Evolutionary conservation across 345 rosid genomes (phyloP), one percentile per base, ranked within the genome.

Genomic region (Rhizophora mangle): DNA sequence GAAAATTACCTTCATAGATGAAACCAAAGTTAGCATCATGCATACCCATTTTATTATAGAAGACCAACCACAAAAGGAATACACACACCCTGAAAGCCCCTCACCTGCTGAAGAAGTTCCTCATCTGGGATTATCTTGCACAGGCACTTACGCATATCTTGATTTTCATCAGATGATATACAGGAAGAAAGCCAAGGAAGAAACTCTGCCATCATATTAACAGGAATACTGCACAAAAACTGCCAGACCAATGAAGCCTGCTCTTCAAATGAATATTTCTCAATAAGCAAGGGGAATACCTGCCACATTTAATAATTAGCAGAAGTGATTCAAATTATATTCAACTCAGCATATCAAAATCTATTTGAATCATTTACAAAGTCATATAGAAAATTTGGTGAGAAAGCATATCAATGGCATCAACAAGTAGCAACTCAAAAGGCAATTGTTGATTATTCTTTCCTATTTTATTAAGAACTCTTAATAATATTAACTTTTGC

Each of bases 241-340:
- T 90, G 94, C 94, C 96, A 87, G 24, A 88, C 94, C 71, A 90
- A 68, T 56, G 88, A 90, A 46, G 94, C 92, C 74, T 90, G 96
- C 81, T 90, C 96, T 72, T 68, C 81, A 70, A 84, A 85, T 21
- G 92, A 80, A 70, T 85, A 90, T 79, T 85, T 88, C 73, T 90
- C 94, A 29, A 85, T 85, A 43, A 90, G 83, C 82, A 90, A 81
- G 26, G 94, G 96, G 72, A 86, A 88, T 26, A 90, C 92, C 92
- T 90, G 82, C 68, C 31, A 64, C 63, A 29, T 47, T 54, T 71
- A 81, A 64, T 52, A 60, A 69, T 29, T 64, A 68, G 37, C 47
- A 24, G 18, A 39, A 76, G 46, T 81, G 65, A 36, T 70, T 62
- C 68, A 56, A 57, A 31, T 64, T 54, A 19, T 61, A 20, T 69